Evolutionary conservation across 1,139 yeast species (phyloP), one percentile per base, ranked within the genome.

Genomic region (Geotrichum candidum): DNA sequence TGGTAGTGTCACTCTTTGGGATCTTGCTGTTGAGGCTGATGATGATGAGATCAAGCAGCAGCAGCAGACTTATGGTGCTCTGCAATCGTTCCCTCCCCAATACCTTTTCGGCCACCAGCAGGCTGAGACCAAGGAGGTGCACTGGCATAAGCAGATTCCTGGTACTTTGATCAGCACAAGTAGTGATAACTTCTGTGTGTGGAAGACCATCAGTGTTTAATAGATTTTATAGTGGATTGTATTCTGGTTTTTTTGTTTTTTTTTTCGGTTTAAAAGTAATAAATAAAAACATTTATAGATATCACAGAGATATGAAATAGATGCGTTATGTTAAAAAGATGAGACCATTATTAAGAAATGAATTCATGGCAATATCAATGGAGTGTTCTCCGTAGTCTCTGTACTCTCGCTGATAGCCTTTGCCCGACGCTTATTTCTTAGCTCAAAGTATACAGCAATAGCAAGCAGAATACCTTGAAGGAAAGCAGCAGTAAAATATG

Each of bases 91-190:
- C 56, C 99, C 99, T 46, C 95, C 98, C 31, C 99, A 94, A 76
- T 82, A 95, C 70, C 80, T 94, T 73, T 94, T 94, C 78, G 96
- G 94, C 57, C 99, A 94, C 74, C 94, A 98, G 98, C 99, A 95
- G 79, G 86, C 87, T 70, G 95, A 92, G 71, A 97, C 94, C 61
- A 94, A 94, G 79, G 99, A 94, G 74, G 97, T 92, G 53, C 90
- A 96, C 77, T 94, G 99, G 98, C 97, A 94, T 76, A 84, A 80
- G 72, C 99, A 95, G 77, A 90, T 95, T 65, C 99, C 99, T 3
- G 99, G 99, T 56, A 87, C 96, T 69, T 81, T 95, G 73, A 90
- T 91, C 18, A 87, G 96, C 68, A 94, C 99, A 3, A 98, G 99
- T 67, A 88, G 95, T 53, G 98, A 92, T 70, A 99, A 99, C 54